phyloP scores from a whole-genome alignment of 257 asterid genomes.

The Petunia axillaris region DNA sequence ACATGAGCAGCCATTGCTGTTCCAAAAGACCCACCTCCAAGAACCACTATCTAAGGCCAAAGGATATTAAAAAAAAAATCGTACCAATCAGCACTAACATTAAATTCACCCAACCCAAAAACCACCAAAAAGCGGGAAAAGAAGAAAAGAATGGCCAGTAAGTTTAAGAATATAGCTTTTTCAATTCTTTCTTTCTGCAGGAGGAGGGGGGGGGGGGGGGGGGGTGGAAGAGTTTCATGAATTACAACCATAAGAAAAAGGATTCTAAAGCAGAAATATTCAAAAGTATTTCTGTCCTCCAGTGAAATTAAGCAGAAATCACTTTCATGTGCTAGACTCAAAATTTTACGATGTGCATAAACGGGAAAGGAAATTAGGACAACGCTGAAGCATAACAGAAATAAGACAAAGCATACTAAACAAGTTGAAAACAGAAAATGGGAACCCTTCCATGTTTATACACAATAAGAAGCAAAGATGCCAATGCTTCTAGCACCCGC shows the following conservation, averaged over 20 bases:
- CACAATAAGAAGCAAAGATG: background rate
- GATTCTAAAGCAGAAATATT: background rate
- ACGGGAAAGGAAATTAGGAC: background rate
- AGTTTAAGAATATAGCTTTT: conserved; percentile 7
- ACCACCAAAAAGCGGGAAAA: conserved; percentile 4
- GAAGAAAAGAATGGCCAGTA: background rate
- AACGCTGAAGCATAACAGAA: background rate
- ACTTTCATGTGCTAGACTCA: background rate
- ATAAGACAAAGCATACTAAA: no score
- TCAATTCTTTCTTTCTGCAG: conserved; percentile 18
- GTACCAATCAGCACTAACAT: conserved; percentile 7
- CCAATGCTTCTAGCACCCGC: background rate
- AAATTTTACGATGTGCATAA: background rate
- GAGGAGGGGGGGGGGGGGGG: background rate
- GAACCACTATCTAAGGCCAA: conserved; percentile 73
- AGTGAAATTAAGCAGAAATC: background rate
- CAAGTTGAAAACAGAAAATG: background rate
- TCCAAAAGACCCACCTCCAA: conserved; percentile 98
- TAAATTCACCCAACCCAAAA: conserved; percentile 7
- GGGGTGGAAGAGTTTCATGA: background rate
- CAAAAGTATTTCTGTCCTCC: background rate
- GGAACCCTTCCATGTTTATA: background rate
- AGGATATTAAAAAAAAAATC: conserved; percentile 23
- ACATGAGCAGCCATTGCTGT: conserved; percentile 97
- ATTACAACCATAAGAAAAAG: background rate